Evolutionary conservation across 1,284 basidiomycete genomes (phyloP).

Genomic region (Cystobasidium sp.): DNA sequence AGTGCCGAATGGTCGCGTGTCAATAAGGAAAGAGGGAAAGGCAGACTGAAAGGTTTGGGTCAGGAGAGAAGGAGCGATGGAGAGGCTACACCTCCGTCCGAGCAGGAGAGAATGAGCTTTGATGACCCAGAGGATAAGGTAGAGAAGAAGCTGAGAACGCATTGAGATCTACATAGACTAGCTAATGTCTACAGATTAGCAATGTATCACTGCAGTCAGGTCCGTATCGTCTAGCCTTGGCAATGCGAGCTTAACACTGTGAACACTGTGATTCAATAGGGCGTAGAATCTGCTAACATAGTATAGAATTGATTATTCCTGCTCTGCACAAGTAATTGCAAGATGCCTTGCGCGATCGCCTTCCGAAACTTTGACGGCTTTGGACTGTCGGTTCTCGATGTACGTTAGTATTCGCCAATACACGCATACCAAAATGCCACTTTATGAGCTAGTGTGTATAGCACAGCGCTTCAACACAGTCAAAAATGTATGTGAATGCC

Average conservation of each 20-base stretch:
- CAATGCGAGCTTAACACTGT: no score
- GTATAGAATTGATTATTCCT: no score
- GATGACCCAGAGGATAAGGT: constrained; percentile 19
- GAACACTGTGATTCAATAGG: no score
- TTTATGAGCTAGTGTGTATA: constrained; percentile 52
- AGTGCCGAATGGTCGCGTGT: constrained; percentile 15
- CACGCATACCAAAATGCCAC: constrained; percentile 45
- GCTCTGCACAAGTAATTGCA: no score
- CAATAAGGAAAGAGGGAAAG: constrained; percentile 42
- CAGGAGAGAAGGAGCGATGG: constrained; percentile 49
- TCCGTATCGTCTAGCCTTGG: background rate
- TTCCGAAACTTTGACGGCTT: background rate
- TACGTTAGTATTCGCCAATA: background rate
- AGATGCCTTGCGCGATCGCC: no score
- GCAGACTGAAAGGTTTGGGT: constrained; percentile 46
- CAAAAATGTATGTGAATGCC: constrained; percentile 13
- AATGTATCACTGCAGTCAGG: background rate
- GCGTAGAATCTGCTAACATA: no score
- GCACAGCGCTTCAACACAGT: constrained; percentile 45
- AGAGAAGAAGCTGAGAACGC: constrained; percentile 5
- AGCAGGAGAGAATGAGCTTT: constrained; percentile 30
- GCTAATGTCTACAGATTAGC: background rate
- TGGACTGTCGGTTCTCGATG: background rate
- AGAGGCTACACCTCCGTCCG: constrained; percentile 10
- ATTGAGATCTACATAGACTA: background rate